Percentiles rank a stretch among this genome's conserved stretches.
phyloP scores from a whole-genome alignment of 768 basidiomycete species.

The Lyophyllum decastes region DNA sequence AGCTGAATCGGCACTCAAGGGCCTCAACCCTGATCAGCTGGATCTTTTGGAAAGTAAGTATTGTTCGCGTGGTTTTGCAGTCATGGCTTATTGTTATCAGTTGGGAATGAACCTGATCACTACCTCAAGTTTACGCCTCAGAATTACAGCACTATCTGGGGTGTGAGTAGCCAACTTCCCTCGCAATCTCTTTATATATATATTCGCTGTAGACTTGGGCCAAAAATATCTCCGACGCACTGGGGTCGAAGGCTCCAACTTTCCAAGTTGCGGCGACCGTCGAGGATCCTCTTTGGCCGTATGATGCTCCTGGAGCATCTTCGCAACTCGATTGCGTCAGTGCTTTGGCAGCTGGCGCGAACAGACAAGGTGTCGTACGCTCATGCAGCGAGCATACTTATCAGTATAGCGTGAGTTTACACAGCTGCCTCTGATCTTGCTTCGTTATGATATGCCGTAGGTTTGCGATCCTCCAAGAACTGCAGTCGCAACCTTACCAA shows the following conservation, averaged over 20 bases:
- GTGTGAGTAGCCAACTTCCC: constrained; percentile 28
- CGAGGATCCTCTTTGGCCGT: constrained; percentile 54
- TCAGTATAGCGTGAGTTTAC: constrained; percentile 47
- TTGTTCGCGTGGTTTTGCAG: not conserved
- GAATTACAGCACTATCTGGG: constrained; percentile 47
- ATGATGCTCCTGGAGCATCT: constrained; percentile 41
- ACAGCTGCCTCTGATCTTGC: not conserved
- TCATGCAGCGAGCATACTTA: constrained; percentile 57
- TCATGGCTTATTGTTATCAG: constrained; percentile 22
- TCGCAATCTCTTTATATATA: not conserved
- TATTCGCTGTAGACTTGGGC: constrained; percentile 41
- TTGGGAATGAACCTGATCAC: constrained; percentile 59
- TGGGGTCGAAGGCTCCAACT: constrained; percentile 37
- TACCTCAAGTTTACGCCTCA: constrained; percentile 44
- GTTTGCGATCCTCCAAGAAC: constrained; percentile 44
- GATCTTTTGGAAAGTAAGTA: constrained; percentile 45
- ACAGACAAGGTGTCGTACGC: constrained; percentile 40
- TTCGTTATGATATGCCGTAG: constrained; percentile 12
- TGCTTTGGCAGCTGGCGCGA: constrained; percentile 46
- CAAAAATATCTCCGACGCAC: constrained; percentile 43
- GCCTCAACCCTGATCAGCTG: constrained; percentile 38
- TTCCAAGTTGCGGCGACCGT: constrained; percentile 54
- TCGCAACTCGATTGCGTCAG: constrained; percentile 50
- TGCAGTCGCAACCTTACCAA: constrained; percentile 49
- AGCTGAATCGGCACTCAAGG: constrained; percentile 41